Conservation (phyloP, 2,329 filamentous ascomycete species). For the Fusarium chuoi region DNA sequence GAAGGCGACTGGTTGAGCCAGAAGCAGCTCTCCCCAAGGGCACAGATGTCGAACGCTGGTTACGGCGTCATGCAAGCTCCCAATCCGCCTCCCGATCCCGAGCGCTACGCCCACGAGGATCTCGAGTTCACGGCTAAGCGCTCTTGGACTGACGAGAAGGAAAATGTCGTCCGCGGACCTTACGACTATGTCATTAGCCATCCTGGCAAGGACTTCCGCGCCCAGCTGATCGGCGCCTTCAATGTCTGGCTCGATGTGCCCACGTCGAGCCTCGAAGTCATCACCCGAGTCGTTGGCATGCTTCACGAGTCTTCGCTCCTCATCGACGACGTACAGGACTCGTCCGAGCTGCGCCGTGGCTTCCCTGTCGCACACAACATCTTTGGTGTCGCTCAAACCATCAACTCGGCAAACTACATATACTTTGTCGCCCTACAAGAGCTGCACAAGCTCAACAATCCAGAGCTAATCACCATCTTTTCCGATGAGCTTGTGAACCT, state of each 20-base stretch:
- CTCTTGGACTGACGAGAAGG: slow-evolving; percentile 78
- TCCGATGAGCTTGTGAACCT: slow-evolving; percentile 86
- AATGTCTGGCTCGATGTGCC: slow-evolving; percentile 84
- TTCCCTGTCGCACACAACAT: slow-evolving; percentile 85
- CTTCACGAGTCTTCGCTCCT: slow-evolving; percentile 86
- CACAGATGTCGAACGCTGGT: slow-evolving; percentile 14
- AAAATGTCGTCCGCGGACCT: slow-evolving; percentile 79
- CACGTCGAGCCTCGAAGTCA: slow-evolving; percentile 73
- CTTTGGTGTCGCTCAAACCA: slow-evolving; percentile 87
- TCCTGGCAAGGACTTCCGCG: slow-evolving; percentile 86
- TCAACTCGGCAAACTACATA: slow-evolving; percentile 90
- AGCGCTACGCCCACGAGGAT: slow-evolving; percentile 65
- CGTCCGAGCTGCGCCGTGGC: slow-evolving; percentile 78
- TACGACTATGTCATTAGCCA: slow-evolving; percentile 83
- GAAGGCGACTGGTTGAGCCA: slow-evolving; percentile 71
- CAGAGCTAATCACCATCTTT: slow-evolving; percentile 74
- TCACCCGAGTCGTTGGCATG: slow-evolving; percentile 85
- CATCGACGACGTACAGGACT: slow-evolving; percentile 90
- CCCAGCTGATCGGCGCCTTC: slow-evolving; percentile 82
- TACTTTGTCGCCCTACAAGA: slow-evolving; percentile 85
- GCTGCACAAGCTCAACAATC: slow-evolving; percentile 75
- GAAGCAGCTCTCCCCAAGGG: slow-evolving; percentile 41
- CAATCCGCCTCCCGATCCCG: slow-evolving; percentile 58
- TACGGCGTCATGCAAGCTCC: slow-evolving; percentile 48
- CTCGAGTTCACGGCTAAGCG: slow-evolving; percentile 61